Evolutionary conservation across 106 monocot species (phyloP).

Genomic region (Phalaenopsis equestris): DNA sequence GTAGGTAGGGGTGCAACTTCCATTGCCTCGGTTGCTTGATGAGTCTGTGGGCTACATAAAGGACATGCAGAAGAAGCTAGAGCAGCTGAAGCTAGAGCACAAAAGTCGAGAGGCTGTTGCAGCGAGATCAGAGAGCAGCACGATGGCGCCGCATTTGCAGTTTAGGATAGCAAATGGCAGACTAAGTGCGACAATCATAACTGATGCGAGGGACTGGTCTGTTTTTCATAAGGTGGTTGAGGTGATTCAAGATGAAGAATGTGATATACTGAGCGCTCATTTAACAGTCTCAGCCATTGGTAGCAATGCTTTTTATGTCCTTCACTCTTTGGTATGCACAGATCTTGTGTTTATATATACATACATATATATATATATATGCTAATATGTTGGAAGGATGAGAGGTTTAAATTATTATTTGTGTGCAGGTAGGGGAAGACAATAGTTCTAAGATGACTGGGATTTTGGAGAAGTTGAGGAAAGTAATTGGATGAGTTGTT

Average conservation of each 20-base stretch:
- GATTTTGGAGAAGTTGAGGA: no score
- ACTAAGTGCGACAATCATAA: conserved; percentile 17
- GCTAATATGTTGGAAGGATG: no score
- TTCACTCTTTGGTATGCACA: neutral
- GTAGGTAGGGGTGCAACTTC: neutral
- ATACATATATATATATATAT: no score
- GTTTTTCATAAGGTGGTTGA: conserved; percentile 19
- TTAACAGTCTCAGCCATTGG: neutral
- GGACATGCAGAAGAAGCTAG: conserved; percentile 14
- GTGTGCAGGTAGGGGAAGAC: no score
- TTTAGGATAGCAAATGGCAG: conserved; percentile 9
- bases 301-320: neutral
- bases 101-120: neutral
- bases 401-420: no score
- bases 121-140: neutral
- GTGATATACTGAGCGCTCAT: neutral
- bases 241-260: conserved; percentile 8
- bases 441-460: no score
- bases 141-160: neutral
- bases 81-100: conserved; percentile 16
- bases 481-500: no score
- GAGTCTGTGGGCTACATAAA: conserved; percentile 32
- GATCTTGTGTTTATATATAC: no score
- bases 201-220: neutral
- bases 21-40: conserved; percentile 12